A percentile compares a stretch with the other conserved stretches of the same genome.
These are phyloP conservation scores for Fonsecaea pugnacius DNA, from an alignment of 2,329 filamentous ascomycete genomes.

Conservation along the genomic window DNA sequence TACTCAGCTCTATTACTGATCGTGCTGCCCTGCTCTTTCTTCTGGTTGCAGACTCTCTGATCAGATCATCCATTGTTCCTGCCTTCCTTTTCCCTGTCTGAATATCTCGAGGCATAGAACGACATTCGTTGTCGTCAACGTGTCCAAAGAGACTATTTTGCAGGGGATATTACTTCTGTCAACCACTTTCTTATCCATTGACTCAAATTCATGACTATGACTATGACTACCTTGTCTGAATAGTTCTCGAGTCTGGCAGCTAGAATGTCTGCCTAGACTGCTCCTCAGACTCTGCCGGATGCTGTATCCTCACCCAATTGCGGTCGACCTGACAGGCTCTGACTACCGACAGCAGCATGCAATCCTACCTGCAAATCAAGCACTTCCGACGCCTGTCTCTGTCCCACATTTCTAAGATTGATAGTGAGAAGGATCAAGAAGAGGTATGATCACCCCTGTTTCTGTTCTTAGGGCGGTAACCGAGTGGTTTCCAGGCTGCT, in stretches of 20 bases:
- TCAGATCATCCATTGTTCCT: not conserved
- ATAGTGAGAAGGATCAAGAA: not conserved
- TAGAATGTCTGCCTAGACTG: not conserved
- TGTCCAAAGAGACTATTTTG: not conserved
- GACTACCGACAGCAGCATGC: not conserved
- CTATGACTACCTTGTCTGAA: not conserved
- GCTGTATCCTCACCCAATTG: not conserved
- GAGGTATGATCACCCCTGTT: not conserved
- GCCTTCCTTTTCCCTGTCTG: not conserved
- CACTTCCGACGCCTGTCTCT: not conserved
- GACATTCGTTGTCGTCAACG: not conserved
- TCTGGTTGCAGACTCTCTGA: not conserved
- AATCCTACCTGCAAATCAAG: not conserved
- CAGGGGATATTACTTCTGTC: not conserved
- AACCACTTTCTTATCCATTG: not conserved
- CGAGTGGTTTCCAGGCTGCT: not conserved
- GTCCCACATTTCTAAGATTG: not conserved
- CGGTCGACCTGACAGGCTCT: not conserved
- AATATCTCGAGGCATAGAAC: not conserved
- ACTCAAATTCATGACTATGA: not conserved
- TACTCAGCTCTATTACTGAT: not conserved
- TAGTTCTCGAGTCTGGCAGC: not conserved
- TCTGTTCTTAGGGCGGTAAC: not conserved
- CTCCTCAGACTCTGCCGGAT: not conserved
- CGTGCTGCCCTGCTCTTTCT: not conserved